phyloP scores from a whole-genome alignment of 805 yeast genomes.

The Ogataea methylovora region DNA sequence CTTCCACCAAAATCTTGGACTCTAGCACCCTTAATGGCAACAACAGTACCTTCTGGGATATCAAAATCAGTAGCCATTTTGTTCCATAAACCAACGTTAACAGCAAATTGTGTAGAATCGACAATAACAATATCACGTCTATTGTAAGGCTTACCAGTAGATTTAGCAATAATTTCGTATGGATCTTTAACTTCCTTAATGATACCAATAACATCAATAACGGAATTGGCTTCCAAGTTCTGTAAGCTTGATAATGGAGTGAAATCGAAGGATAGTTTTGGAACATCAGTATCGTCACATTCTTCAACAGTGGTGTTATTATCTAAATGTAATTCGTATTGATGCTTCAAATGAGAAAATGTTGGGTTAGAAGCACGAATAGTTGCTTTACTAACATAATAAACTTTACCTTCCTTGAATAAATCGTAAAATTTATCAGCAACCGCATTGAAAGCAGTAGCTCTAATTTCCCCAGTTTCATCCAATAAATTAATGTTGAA shows the following conservation, averaged over 20 bases:
- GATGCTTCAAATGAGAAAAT: conserved; percentile 77
- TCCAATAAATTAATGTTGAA: conserved; percentile 85
- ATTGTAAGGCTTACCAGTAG: conserved; percentile 86
- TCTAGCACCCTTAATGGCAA: conserved; percentile 87
- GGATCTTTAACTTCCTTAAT: conserved; percentile 69
- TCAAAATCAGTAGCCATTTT: conserved; percentile 73
- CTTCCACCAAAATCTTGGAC: conserved; percentile 87
- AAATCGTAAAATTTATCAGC: conserved; percentile 73
- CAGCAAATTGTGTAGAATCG: conserved; percentile 72
- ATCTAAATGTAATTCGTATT: conserved; percentile 79
- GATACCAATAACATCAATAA: conserved; percentile 84
- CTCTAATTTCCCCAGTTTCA: conserved; percentile 93
- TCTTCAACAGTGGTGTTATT: conserved; percentile 71
- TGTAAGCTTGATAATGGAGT: conserved; percentile 61
- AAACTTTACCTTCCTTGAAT: conserved; percentile 84
- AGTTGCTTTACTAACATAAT: conserved; percentile 74
- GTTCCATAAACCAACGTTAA: conserved; percentile 86
- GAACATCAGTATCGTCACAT: conserved; percentile 58
- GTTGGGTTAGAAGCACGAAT: conserved; percentile 80
- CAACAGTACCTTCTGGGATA: conserved; percentile 69
- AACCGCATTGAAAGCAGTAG: conserved; percentile 85
- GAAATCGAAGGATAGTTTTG: conserved; percentile 72
- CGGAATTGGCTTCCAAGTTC: conserved; percentile 59
- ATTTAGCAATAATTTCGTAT: conserved; percentile 73
- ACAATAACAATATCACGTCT: conserved; percentile 85